These are phyloP conservation scores for Trichoderma orchidacearum DNA, from an alignment of 495 filamentous ascomycete species.

Conservation along the genomic window DNA sequence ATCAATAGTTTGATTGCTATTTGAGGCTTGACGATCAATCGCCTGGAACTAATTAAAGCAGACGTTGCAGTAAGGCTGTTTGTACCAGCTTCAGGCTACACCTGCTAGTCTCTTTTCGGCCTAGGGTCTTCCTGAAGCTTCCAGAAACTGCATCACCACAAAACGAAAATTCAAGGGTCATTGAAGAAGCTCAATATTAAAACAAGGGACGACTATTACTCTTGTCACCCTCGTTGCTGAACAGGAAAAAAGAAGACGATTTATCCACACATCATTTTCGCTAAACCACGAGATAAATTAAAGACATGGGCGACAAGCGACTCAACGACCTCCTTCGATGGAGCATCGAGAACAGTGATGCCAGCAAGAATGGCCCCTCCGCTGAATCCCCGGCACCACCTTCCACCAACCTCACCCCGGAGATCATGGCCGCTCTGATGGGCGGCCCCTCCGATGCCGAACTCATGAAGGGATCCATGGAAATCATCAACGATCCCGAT, in stretches of 20 bases:
- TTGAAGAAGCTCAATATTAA: background rate
- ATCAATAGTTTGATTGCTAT: background rate
- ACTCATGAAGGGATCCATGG: constrained; percentile 74
- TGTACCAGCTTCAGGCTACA: background rate
- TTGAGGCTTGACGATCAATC: background rate
- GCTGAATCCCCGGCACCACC: constrained; percentile 15
- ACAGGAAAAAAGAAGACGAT: too few species aligned
- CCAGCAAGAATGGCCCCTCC: constrained; percentile 25
- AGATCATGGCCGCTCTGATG: constrained; percentile 59
- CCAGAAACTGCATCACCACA: constrained; percentile 1
- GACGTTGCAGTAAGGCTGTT: background rate
- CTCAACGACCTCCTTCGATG: constrained; percentile 76
- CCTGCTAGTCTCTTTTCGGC: constrained; percentile 1
- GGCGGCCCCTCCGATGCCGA: constrained; percentile 74
- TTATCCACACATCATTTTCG: background rate
- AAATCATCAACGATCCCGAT: constrained; percentile 47
- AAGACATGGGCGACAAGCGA: constrained; percentile 25
- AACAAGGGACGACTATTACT: too few species aligned
- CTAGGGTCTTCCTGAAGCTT: constrained; percentile 2
- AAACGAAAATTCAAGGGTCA: background rate
- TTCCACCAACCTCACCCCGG: constrained; percentile 38
- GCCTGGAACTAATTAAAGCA: background rate
- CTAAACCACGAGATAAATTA: constrained; percentile 3
- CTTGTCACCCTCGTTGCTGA: too few species aligned
- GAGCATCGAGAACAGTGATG: constrained; percentile 66